Percentiles rank a stretch among this genome's conserved stretches.
Evolutionary conservation across 148 eudicot species (phyloP).

Genomic region (Rhododendron ferrugineum): DNA sequence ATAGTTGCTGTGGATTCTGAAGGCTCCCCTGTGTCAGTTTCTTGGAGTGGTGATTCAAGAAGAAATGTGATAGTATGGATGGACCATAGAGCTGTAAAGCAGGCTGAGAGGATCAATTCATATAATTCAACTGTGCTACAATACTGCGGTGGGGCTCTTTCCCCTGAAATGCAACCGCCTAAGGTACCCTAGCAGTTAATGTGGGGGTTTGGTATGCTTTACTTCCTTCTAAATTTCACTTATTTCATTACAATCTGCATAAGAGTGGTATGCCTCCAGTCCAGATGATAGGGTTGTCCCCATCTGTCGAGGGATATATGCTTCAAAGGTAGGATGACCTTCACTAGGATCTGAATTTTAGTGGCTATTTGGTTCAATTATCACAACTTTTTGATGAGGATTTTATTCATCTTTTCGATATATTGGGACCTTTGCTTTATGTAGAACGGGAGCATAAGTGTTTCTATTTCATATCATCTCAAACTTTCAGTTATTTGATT

Average conservation of each 20-base stretch:
- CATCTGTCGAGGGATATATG: not conserved
- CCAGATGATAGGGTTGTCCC: not conserved
- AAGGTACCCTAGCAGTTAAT: conserved; percentile 43
- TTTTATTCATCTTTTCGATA: not conserved
- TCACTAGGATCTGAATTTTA: not conserved
- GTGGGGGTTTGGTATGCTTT: not conserved
- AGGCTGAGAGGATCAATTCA: conserved; percentile 93
- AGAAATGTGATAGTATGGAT: conserved; percentile 98
- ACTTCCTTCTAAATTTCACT: not conserved
- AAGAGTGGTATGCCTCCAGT: not conserved
- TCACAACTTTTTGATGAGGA: not conserved
- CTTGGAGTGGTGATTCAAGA: conserved; percentile 97
- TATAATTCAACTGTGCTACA: conserved; percentile 85
- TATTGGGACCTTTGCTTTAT: not conserved
- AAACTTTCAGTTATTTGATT: not conserved
- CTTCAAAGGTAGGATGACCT: not conserved
- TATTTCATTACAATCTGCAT: not conserved
- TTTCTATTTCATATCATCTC: not conserved
- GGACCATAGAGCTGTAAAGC: conserved; percentile 99
- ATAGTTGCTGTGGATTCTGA: conserved; percentile 95
- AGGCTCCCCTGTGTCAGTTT: conserved; percentile 90
- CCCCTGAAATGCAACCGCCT: conserved; percentile 99
- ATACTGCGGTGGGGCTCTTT: conserved; percentile 93
- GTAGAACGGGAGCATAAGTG: not conserved
- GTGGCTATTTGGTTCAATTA: not conserved